A percentile compares a stretch with the other conserved stretches of the same genome.
These are phyloP conservation scores for Dryas integrifolia DNA, from an alignment of 331 rosid species.

Conservation along the genomic window DNA sequence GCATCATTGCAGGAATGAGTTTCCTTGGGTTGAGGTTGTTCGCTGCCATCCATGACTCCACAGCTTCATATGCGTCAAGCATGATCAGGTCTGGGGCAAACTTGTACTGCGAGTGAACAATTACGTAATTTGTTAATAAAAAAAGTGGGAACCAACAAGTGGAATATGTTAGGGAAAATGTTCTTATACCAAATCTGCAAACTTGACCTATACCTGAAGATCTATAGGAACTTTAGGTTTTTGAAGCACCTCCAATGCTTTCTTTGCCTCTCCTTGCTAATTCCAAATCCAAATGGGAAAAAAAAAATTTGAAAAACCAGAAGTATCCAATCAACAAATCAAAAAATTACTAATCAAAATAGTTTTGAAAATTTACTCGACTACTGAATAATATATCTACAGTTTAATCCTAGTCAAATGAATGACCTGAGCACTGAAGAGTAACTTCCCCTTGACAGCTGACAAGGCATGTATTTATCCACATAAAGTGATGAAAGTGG, in stretches of 20 bases:
- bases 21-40: slow-evolving; percentile 91
- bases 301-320: not conserved
- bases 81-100: slow-evolving; percentile 92
- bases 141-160: not conserved
- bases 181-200: slow-evolving; percentile 11
- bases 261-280: slow-evolving; percentile 98
- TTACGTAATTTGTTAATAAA: slow-evolving; percentile 7
- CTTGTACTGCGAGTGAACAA: slow-evolving; percentile 64
- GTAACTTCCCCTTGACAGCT: no score
- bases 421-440: not conserved
- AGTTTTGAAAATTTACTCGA: not conserved
- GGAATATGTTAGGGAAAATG: not conserved
- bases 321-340: slow-evolving; percentile 10
- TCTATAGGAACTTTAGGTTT: slow-evolving; percentile 75
- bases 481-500: not conserved
- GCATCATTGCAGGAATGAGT: slow-evolving; percentile 99
- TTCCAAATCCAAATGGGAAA: slow-evolving; percentile 21
- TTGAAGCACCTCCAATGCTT: slow-evolving; percentile 88
- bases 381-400: not conserved
- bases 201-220: slow-evolving; percentile 67
- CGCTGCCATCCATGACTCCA: slow-evolving; percentile 94
- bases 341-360: not conserved
- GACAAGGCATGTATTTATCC: no score
- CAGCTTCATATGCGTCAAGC: slow-evolving; percentile 98
- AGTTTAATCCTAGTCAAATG: not conserved